phyloP scores from a whole-genome alignment of 2,329 filamentous ascomycete species.

The Exophiala calicioides region DNA sequence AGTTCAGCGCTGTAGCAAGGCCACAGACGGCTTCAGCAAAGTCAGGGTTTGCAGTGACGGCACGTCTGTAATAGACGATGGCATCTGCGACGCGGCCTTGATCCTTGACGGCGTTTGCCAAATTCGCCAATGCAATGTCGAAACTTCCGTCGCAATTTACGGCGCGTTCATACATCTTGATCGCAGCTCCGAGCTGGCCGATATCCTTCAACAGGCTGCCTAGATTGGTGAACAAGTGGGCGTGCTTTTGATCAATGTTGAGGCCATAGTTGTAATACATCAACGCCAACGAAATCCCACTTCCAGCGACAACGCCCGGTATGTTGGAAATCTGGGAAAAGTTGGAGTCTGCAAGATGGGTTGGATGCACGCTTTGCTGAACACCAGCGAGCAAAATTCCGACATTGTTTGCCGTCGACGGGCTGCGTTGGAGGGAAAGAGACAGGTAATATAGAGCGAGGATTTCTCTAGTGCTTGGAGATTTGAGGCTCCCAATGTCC shows the following conservation, averaged over 20 bases:
- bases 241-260: constrained; percentile 80
- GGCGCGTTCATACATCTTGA: constrained; percentile 95
- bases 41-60: constrained; percentile 86
- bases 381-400: constrained; percentile 95
- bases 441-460: constrained; percentile 94
- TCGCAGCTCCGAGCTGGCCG: constrained; percentile 85
- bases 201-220: constrained; percentile 96
- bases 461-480: constrained; percentile 84
- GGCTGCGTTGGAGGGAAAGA: constrained; percentile 88
- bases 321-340: constrained; percentile 32
- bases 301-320: constrained; percentile 80
- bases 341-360: constrained; percentile 38
- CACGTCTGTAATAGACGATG: constrained; percentile 86
- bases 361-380: constrained; percentile 63
- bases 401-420: constrained; percentile 97
- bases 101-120: constrained; percentile 97
- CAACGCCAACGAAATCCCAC: constrained; percentile 81
- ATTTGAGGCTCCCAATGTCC: constrained; percentile 58
- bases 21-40: constrained; percentile 98
- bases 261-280: constrained; percentile 96
- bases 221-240: constrained; percentile 94
- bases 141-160: constrained; percentile 91
- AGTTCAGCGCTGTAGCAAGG: constrained; percentile 90
- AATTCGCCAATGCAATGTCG: constrained; percentile 92
- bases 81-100: constrained; percentile 90